Conservation (phyloP, 1,139 yeast genomes). For the Geotrichum histeridarum region DNA sequence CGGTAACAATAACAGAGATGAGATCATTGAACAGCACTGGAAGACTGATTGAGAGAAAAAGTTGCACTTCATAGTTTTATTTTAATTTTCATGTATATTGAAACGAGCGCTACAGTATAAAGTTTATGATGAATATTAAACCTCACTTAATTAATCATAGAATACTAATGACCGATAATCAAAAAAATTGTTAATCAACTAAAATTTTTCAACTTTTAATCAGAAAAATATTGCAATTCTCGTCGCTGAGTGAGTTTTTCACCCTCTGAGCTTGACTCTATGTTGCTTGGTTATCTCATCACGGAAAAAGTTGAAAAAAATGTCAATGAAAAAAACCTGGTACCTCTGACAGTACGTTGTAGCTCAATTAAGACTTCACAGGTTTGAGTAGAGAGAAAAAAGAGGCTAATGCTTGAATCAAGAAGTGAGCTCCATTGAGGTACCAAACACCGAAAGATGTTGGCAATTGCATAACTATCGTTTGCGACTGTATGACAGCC, state of each 20-base stretch:
- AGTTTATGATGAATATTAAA: background rate
- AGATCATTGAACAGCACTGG: constrained; percentile 22
- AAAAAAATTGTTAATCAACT: background rate
- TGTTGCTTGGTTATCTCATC: constrained; percentile 20
- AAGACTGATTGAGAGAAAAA: background rate
- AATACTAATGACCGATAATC: too few relatives aligned
- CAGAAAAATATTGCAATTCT: constrained; percentile 18
- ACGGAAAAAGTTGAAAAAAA: constrained; percentile 4
- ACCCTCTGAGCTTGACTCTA: constrained; percentile 21
- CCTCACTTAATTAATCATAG: too few relatives aligned
- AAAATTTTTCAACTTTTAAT: constrained; percentile 3
- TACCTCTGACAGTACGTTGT: constrained; percentile 14
- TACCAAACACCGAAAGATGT: constrained; percentile 8
- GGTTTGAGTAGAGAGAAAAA: constrained; percentile 7
- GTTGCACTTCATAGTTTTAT: too few relatives aligned
- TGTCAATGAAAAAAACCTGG: constrained; percentile 7
- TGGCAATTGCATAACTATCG: constrained; percentile 20
- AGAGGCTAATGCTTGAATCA: constrained; percentile 12
- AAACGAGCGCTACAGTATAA: background rate
- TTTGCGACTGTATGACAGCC: constrained; percentile 15
- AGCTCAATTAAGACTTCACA: constrained; percentile 8
- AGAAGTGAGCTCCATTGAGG: constrained; percentile 21
- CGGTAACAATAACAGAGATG: constrained; percentile 31
- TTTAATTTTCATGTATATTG: too few relatives aligned
- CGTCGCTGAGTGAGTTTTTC: constrained; percentile 13